Evolutionary conservation across 495 filamentous ascomycete species (phyloP).

Genomic region (Xylaria cubensis): DNA sequence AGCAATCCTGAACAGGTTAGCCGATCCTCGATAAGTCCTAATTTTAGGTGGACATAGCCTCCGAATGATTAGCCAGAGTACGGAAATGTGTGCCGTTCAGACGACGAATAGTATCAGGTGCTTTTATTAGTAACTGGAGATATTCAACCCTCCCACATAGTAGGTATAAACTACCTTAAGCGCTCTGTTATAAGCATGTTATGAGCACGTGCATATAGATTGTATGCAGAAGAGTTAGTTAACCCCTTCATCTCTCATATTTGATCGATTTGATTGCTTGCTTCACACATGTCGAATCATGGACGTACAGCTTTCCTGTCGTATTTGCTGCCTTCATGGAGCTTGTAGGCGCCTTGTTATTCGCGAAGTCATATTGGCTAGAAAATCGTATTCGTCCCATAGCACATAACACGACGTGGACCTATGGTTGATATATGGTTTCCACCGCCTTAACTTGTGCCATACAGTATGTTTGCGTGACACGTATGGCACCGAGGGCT

Average conservation of each 20-base stretch:
- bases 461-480: slow-evolving; percentile 5
- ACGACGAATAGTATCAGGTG: not conserved
- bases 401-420: slow-evolving; percentile 1
- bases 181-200: slow-evolving; percentile 12
- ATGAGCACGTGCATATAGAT: slow-evolving; percentile 3
- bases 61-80: slow-evolving; percentile 1
- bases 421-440: not conserved
- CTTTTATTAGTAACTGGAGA: not conserved
- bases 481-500: not conserved
- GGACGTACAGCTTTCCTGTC: not conserved
- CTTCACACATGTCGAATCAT: not conserved
- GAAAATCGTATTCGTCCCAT: not conserved
- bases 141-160: not conserved
- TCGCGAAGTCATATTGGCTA: not conserved
- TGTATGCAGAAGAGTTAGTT: not conserved
- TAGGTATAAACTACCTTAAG: not conserved
- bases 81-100: slow-evolving; percentile 1
- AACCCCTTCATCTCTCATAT: not conserved
- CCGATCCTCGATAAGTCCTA: not conserved
- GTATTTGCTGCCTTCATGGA: not conserved
- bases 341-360: not conserved
- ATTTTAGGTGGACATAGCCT: slow-evolving; percentile 4
- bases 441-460: not conserved
- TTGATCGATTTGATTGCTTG: not conserved
- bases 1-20: not conserved